Conservation (phyloP, 345 rosid genomes). For the Salix koriyanagi region DNA sequence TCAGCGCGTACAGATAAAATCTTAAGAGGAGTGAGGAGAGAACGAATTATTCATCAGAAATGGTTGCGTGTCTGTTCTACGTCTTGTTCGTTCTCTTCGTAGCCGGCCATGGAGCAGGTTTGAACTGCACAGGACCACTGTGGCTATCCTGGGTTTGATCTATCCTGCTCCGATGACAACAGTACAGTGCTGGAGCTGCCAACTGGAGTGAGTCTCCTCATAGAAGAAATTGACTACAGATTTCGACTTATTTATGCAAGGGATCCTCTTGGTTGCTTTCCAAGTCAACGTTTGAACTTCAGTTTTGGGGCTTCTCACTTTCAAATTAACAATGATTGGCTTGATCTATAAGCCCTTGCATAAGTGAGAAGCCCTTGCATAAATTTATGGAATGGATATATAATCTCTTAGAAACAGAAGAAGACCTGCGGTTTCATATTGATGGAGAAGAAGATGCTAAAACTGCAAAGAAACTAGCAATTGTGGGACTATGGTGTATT, state of each 20-base stretch:
- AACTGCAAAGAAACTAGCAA: too few relatives aligned
- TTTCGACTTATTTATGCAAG: background rate
- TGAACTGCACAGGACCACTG: background rate
- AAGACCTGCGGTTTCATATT: too few relatives aligned
- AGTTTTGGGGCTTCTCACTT: conserved; percentile 11
- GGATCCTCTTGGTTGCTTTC: background rate
- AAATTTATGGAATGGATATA: too few relatives aligned
- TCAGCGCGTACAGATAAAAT: too few relatives aligned
- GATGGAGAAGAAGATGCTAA: too few relatives aligned
- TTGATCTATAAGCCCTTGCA: too few relatives aligned
- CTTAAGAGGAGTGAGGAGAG: too few relatives aligned
- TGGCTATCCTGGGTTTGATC: conserved; percentile 12
- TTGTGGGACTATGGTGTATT: too few relatives aligned
- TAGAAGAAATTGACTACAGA: conserved; percentile 11
- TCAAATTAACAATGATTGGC: background rate
- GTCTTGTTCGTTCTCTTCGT: background rate
- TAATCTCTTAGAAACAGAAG: too few relatives aligned
- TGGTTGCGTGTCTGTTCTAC: too few relatives aligned
- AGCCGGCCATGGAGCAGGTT: background rate
- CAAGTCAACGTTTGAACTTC: background rate
- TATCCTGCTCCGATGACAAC: conserved; percentile 15
- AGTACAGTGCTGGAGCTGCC: conserved; percentile 18
- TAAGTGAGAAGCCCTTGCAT: too few relatives aligned
- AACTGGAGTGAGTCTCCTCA: conserved; percentile 2
- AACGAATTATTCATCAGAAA: too few relatives aligned